Base-by-base conservation (phyloP, 768 basidiomycete species). In the Suillus placidus region DNA sequence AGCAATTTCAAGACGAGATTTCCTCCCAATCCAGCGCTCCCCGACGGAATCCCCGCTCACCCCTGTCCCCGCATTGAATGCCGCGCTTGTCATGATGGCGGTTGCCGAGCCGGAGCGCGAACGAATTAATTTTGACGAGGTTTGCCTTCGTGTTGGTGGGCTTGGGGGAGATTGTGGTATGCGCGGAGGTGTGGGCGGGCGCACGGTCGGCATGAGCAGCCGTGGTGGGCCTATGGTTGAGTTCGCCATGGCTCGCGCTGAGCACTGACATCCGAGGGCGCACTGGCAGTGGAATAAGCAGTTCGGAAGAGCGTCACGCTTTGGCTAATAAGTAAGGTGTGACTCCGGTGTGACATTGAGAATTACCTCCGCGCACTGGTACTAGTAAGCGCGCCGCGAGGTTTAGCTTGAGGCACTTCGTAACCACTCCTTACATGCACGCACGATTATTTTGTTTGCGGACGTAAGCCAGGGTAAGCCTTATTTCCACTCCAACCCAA, bases 1-100 rank as follows among this genome's bases (percentile, higher is more conserved):
- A 9, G 81, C 81, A 63, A 86, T 75, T 70, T 84, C 82, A 67
- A 88, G 86, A 58, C 77, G 79, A 57, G 80, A 79, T 23, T 81
- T 80, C 12, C 78, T 72, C 1, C 81, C 82, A 20, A 86, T 76
- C 84, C 85, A 86, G 40, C 73, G 73, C 51, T 78, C 75, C 20
- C 75, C 75, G n/a, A 75, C 70, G 1, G 52, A 51, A 32, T 76
- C 66, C 34, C 66, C 68, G 35, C 26, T 52, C 43, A 3, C 42
- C 66, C 67, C 68, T 13, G 49, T 52, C 12, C 34, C 62, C 2
- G 65, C 60, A 32, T 64, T 57, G 47, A 65, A 43, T 2, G 68
- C 71, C 14, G 66, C 64, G 47, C 66, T 69, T 38, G 68, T 69
- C 54, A 68, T 55, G 26, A 69, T 71, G 7, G 76, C 63, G 42